These are phyloP conservation scores for Pinus tabuliformis DNA, from an alignment of 75 land plant species.

Conservation along the genomic window DNA sequence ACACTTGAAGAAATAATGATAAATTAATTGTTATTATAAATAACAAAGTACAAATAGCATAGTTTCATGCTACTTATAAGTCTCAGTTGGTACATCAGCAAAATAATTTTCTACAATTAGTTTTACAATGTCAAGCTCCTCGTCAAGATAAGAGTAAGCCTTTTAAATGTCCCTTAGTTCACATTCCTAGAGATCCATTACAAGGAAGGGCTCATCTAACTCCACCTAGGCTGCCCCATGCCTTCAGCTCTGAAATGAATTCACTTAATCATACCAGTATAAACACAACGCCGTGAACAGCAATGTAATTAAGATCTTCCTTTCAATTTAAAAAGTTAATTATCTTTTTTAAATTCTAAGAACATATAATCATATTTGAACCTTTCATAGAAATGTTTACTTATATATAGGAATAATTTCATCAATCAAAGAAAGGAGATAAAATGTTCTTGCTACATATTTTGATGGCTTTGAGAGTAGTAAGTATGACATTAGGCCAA, in stretches of 20 bases:
- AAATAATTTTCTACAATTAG: constrained; percentile 74
- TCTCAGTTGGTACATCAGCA: constrained; percentile 57
- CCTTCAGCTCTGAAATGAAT: constrained; percentile 64
- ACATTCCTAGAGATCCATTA: too few species aligned
- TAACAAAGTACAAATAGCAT: too few species aligned
- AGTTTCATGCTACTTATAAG: constrained; percentile 45
- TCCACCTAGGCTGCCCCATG: background rate
- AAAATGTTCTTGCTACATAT: constrained; percentile 52
- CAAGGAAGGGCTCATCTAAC: too few species aligned
- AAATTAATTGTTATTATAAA: too few species aligned
- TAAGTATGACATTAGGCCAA: constrained; percentile 64
- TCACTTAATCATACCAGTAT: constrained; percentile 33
- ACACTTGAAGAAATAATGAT: too few species aligned
- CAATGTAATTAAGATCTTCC: too few species aligned
- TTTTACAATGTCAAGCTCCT: constrained; percentile 41
- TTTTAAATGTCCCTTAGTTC: constrained; percentile 52
- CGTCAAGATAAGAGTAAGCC: constrained; percentile 53
- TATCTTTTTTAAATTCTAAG: too few species aligned
- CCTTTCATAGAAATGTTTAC: constrained; percentile 16
- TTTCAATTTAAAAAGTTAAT: too few species aligned
- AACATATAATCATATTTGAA: too few species aligned
- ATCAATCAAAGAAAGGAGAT: constrained; percentile 55
- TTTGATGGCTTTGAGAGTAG: constrained; percentile 62
- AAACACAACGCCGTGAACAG: too few species aligned
- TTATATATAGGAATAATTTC: constrained; percentile 65